These are phyloP conservation scores for Ascosphaera apis DNA, from an alignment of 2,329 filamentous ascomycete species.

Conservation along the genomic window DNA sequence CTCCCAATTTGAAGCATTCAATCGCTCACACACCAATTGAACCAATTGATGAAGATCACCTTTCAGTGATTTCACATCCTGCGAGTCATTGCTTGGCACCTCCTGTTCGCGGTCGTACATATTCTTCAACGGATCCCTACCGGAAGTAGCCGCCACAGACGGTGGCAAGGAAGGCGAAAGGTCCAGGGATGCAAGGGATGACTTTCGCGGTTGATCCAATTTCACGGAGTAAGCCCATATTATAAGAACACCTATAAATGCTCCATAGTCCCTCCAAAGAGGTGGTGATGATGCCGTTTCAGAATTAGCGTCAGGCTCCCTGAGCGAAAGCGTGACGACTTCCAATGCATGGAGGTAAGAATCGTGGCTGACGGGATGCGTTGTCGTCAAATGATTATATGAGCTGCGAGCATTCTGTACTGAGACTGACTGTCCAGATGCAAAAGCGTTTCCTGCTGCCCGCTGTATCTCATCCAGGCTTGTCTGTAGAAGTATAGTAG, in stretches of 20 bases:
- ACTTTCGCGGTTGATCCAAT: slow-evolving; percentile 3
- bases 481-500: slow-evolving; percentile 6
- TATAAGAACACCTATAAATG: slow-evolving; percentile 6
- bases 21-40: slow-evolving; percentile 3
- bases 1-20: slow-evolving; percentile 5
- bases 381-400: slow-evolving; percentile 6
- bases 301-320: slow-evolving; percentile 2
- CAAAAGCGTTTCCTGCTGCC: slow-evolving; percentile 8
- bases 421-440: slow-evolving; percentile 7
- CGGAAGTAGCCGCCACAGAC: too few relatives aligned
- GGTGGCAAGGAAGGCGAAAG: too few relatives aligned
- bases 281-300: slow-evolving; percentile 2
- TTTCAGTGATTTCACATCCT: slow-evolving; percentile 4
- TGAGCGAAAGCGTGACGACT: slow-evolving; percentile 6
- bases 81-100: slow-evolving; percentile 1
- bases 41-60: slow-evolving; percentile 5
- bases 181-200: too few relatives aligned
- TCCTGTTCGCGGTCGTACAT: slow-evolving; percentile 6
- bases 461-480: slow-evolving; percentile 8
- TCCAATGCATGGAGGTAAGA: slow-evolving; percentile 7
- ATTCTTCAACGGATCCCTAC: slow-evolving; percentile 3
- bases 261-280: slow-evolving; percentile 6
- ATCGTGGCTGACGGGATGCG: slow-evolving; percentile 7
- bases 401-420: slow-evolving; percentile 8
- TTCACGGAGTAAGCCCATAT: slow-evolving; percentile 5